Base-by-base conservation (phyloP, 2,329 filamentous ascomycete species). In the Hypocrella siamensis region DNA sequence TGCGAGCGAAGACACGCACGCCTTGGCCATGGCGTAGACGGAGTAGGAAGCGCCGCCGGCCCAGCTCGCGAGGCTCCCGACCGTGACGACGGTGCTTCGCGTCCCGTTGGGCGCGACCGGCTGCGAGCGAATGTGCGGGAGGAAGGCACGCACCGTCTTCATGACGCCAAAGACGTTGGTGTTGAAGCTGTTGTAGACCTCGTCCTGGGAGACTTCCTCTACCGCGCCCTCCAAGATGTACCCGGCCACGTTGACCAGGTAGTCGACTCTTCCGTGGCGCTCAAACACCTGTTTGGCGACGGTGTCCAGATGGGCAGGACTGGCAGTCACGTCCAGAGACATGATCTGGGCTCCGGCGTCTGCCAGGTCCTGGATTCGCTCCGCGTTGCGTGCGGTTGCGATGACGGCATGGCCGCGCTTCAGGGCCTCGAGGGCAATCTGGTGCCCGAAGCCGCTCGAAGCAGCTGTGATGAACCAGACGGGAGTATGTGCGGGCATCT, bases 391-490 rank as follows among this genome's bases (percentile, higher is more conserved):
- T 2, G 64, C 58, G 0, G 63, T 65, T 3, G 66, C 67, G 26
- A 70, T 49, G 36, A 67, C 66, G 1, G 47, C 53, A 44, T 71
- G 60, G 18, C 63, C 63, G 18, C 54, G 53, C 3, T 47, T 43
- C 5, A 70, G 52, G 2, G 64, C 59, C 9, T 50, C 42, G 19
- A 54, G 42, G 19, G 58, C 57, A 18, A 70, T 59, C 6, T 52
- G 46, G 5, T 51, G 48, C 6, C 67, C 67, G 36, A 71, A 62
- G 31, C 67, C 66, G 14, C 58, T 64, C 16, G 63, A 65, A 28
- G 57, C 57, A 17, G 63, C 67, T 9, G 59, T 61, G 42, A 71
- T 61, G 48, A 72, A 60, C 65, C 67, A 71, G 19, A 65, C 55
- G 28, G 51, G 54, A 3, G 38, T 39, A 30, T 38, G 30, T 27